Percentiles rank a stretch among this genome's conserved stretches.
Evolutionary conservation across 495 filamentous ascomycete genomes (phyloP).

Genomic region (Trichocladium antarcticum): DNA sequence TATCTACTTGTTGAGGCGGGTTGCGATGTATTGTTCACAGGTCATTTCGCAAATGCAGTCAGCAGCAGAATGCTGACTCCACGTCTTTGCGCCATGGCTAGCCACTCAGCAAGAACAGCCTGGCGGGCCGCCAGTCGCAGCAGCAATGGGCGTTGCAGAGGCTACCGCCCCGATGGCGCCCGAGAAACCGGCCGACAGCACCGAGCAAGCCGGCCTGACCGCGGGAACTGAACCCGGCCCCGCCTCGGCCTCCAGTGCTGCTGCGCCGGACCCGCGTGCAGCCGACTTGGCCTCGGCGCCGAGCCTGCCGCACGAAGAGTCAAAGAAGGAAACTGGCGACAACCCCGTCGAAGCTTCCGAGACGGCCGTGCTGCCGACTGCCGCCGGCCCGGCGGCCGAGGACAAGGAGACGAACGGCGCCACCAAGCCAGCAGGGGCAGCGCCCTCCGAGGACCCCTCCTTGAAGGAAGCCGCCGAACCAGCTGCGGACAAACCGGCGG

Average conservation of each 20-base stretch:
- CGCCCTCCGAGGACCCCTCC: not conserved
- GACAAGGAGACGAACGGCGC: slow-evolving; percentile 5
- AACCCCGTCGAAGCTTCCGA: slow-evolving; percentile 1
- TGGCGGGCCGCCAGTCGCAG: not conserved
- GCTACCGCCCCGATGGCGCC: slow-evolving; percentile 3
- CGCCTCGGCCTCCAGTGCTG: not conserved
- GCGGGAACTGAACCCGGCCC: not conserved
- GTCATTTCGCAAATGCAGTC: no score
- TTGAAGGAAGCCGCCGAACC: no score
- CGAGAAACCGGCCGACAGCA: not conserved
- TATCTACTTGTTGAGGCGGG: no score
- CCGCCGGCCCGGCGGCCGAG: not conserved
- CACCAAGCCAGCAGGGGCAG: slow-evolving; percentile 3
- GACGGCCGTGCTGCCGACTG: not conserved
- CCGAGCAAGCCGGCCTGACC: not conserved
- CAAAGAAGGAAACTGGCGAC: not conserved
- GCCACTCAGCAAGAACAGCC: slow-evolving; percentile 14
- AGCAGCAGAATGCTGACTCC: slow-evolving; percentile 4
- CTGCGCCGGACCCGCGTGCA: not conserved
- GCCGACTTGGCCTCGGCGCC: not conserved
- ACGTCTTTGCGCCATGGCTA: slow-evolving; percentile 1
- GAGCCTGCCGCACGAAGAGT: not conserved
- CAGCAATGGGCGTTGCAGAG: slow-evolving; percentile 5
- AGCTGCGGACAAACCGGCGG: no score
- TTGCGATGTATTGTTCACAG: no score